Conservation (phyloP, 2,329 filamentous ascomycete species). For the Tolypocladium sp. region DNA sequence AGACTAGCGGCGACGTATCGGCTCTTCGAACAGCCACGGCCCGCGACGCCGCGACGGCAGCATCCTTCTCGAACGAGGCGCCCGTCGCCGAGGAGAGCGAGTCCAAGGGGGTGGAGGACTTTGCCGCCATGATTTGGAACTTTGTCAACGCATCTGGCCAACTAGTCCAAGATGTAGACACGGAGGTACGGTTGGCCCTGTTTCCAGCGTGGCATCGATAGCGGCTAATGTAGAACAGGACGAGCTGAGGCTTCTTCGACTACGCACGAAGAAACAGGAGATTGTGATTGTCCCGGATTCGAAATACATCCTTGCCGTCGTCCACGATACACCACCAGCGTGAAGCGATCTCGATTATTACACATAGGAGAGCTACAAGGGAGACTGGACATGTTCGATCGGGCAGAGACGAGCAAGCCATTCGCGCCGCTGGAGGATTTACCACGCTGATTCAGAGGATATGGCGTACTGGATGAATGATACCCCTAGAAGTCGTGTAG, state of each 20-base stretch:
- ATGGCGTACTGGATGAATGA: background rate
- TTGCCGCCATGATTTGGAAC: constrained; percentile 67
- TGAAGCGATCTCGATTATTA: constrained; percentile 20
- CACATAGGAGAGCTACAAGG: background rate
- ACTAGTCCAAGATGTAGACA: constrained; percentile 64
- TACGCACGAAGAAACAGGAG: constrained; percentile 80
- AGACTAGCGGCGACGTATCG: constrained; percentile 61
- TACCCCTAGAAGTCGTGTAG: background rate
- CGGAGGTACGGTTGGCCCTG: constrained; percentile 41
- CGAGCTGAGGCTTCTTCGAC: constrained; percentile 63
- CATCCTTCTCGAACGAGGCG: constrained; percentile 37
- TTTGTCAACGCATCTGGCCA: constrained; percentile 62
- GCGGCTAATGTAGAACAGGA: constrained; percentile 40
- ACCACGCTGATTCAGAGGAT: background rate
- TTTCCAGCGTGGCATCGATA: fast-evolving
- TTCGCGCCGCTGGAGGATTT: background rate
- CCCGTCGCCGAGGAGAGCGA: constrained; percentile 33
- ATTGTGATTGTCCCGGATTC: constrained; percentile 73
- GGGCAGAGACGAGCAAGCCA: background rate
- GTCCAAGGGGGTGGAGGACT: constrained; percentile 57
- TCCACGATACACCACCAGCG: constrained; percentile 71
- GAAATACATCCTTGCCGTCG: constrained; percentile 70
- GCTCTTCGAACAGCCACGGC: constrained; percentile 35
- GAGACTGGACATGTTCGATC: background rate
- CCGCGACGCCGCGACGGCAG: constrained; percentile 24